Evolutionary conservation across 83 land plant genomes (phyloP).

Genomic region (Picea abies): DNA sequence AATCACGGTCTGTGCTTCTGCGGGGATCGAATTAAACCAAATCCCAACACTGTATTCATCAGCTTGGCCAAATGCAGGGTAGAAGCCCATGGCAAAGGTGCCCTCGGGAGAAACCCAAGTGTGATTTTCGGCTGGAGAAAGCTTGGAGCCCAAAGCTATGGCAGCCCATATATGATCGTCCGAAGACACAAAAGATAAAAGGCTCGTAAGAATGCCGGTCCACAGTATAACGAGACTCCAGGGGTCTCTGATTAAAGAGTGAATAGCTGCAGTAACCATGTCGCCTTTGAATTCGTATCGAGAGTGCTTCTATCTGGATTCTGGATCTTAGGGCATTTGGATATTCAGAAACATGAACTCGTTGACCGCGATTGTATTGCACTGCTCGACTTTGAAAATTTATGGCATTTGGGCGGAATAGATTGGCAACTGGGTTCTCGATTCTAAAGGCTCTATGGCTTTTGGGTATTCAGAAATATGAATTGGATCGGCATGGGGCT

Average conservation of each 20-base stretch:
- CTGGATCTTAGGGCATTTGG: neutral
- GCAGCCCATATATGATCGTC: constrained; percentile 22
- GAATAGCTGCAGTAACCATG: neutral
- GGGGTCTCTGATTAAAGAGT: neutral
- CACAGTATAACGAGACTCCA: neutral
- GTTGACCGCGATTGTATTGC: neutral
- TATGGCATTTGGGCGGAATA: neutral
- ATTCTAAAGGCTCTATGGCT: neutral
- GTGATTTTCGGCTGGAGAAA: constrained; percentile 16
- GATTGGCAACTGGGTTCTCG: neutral
- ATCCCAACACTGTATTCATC: constrained; percentile 30
- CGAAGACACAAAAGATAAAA: constrained; percentile 15
- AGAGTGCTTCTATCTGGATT: neutral
- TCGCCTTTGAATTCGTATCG: neutral
- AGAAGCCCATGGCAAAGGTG: constrained; percentile 37
- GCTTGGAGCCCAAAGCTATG: constrained; percentile 29
- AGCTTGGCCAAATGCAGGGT: constrained; percentile 5
- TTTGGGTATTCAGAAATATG: neutral
- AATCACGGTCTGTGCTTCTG: constrained; percentile 21
- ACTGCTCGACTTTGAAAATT: neutral
- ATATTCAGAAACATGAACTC: neutral
- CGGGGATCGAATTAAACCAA: constrained; percentile 20
- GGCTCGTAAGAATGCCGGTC: constrained; percentile 13
- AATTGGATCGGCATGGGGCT: neutral
- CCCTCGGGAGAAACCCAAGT: constrained; percentile 31